Conservation (phyloP, 768 basidiomycete genomes). For the Lactifluus hygrophoroides region DNA sequence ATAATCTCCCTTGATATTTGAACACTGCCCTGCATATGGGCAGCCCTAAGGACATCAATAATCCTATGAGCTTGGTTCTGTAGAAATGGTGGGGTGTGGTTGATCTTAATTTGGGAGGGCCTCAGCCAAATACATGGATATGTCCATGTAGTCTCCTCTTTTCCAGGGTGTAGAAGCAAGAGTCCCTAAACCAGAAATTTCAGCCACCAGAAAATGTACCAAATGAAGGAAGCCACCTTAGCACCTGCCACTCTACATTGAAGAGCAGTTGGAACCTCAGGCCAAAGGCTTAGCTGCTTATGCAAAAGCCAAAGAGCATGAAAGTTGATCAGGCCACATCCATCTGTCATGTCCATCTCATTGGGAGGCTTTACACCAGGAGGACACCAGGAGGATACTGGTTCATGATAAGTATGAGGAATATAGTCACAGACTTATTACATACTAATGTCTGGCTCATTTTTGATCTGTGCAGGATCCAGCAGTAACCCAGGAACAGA, state of each 20-base stretch:
- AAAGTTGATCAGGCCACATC: conserved; percentile 62
- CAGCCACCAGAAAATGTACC: background rate
- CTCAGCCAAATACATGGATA: conserved; percentile 25
- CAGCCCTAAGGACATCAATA: conserved; percentile 47
- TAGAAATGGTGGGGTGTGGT: conserved; percentile 26
- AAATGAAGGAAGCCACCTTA: conserved; percentile 21
- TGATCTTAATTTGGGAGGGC: conserved; percentile 29
- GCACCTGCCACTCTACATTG: conserved; percentile 27
- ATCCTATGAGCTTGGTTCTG: conserved; percentile 37
- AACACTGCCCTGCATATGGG: conserved; percentile 38
- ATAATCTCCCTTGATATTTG: conserved; percentile 49
- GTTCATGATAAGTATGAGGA: background rate
- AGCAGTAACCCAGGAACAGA: conserved; percentile 50
- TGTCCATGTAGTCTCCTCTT: conserved; percentile 5
- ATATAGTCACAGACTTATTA: background rate
- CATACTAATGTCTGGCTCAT: conserved; percentile 44
- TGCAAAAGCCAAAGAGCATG: conserved; percentile 32
- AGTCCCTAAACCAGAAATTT: conserved; percentile 23
- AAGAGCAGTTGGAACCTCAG: conserved; percentile 23
- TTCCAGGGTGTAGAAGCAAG: conserved; percentile 23
- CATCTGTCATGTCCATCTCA: conserved; percentile 52
- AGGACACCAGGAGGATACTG: conserved; percentile 24
- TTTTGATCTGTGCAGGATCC: conserved; percentile 28
- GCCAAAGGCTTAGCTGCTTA: conserved; percentile 20
- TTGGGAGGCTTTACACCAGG: conserved; percentile 22